These are phyloP conservation scores for Aspergillus eucalypticola DNA, from an alignment of 2,329 filamentous ascomycete genomes.

Conservation along the genomic window DNA sequence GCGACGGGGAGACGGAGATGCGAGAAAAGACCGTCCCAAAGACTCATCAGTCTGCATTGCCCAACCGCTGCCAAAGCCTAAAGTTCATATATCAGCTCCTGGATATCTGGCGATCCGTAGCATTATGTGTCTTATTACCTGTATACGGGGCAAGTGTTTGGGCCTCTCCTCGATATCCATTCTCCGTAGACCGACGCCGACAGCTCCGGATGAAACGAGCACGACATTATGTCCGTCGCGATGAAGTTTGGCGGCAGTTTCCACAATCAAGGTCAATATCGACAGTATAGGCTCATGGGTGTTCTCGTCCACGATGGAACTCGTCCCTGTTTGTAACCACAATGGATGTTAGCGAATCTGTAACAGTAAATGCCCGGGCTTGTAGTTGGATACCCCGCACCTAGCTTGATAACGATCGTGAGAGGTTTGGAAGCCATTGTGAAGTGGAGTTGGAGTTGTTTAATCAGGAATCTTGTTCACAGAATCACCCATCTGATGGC, in stretches of 20 bases:
- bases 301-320: slow-evolving; percentile 96
- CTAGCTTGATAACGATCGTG: slow-evolving; percentile 44
- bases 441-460: slow-evolving; percentile 6
- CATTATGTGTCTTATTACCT: slow-evolving; percentile 54
- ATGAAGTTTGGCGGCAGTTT: slow-evolving; percentile 83
- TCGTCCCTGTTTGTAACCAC: slow-evolving; percentile 69
- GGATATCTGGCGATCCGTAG: background rate
- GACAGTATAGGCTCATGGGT: slow-evolving; percentile 92
- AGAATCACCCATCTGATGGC: background rate
- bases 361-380: slow-evolving; percentile 6
- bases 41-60: slow-evolving; percentile 88
- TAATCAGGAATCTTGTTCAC: background rate
- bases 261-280: slow-evolving; percentile 87
- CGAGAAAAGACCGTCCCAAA: slow-evolving; percentile 91
- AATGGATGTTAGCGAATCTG: slow-evolving; percentile 19
- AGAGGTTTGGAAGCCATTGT: slow-evolving; percentile 30
- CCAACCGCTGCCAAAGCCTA: slow-evolving; percentile 91
- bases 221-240: slow-evolving; percentile 93
- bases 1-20: slow-evolving; percentile 89
- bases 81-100: background rate
- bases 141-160: slow-evolving; percentile 85
- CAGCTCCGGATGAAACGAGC: slow-evolving; percentile 94
- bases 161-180: slow-evolving; percentile 88
- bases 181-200: slow-evolving; percentile 85
- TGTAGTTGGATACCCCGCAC: slow-evolving; percentile 31